A percentile compares a stretch with the other conserved stretches of the same genome.
Conservation (phyloP, 352 stramenopile genomes). For the Phytophthora rubi region DNA sequence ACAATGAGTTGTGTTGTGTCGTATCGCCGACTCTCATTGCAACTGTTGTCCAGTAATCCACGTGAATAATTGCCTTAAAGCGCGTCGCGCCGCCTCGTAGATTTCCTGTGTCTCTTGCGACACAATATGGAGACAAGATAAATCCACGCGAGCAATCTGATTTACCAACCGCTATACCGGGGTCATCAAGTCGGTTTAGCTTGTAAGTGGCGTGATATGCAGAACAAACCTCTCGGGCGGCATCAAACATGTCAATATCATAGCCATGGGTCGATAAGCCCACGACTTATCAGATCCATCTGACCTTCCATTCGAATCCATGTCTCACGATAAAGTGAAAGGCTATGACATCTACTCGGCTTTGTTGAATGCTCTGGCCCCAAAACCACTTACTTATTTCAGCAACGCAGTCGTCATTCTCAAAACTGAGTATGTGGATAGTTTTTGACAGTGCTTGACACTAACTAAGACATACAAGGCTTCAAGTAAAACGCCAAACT, state of each 20-base stretch:
- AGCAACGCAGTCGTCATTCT: conserved; percentile 12
- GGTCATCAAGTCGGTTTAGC: neutral
- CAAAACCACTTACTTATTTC: conserved; percentile 4
- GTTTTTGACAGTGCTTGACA: conserved; percentile 18
- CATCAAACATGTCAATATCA: no score
- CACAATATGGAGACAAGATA: conserved; percentile 1
- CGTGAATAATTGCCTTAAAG: neutral
- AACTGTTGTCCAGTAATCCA: conserved; percentile 2
- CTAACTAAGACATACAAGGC: neutral
- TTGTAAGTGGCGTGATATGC: conserved; percentile 12
- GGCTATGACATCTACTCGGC: neutral
- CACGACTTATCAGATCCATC: conserved; percentile 11
- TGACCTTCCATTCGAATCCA: neutral
- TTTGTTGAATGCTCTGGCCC: neutral
- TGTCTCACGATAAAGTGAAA: conserved; percentile 6
- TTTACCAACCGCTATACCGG: neutral
- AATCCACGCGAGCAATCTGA: conserved; percentile 11
- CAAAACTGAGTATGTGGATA: neutral
- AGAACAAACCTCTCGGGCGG: neutral
- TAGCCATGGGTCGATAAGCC: no score
- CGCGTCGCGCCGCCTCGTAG: neutral
- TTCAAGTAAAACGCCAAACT: conserved; percentile 1
- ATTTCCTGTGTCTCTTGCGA: conserved; percentile 7
- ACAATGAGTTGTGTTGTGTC: conserved; percentile 5
- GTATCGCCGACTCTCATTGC: conserved; percentile 5